A percentile compares a stretch with the other conserved stretches of the same genome.
Evolutionary conservation across 495 filamentous ascomycete genomes (phyloP).

Genomic region (Penicillium manginii): DNA sequence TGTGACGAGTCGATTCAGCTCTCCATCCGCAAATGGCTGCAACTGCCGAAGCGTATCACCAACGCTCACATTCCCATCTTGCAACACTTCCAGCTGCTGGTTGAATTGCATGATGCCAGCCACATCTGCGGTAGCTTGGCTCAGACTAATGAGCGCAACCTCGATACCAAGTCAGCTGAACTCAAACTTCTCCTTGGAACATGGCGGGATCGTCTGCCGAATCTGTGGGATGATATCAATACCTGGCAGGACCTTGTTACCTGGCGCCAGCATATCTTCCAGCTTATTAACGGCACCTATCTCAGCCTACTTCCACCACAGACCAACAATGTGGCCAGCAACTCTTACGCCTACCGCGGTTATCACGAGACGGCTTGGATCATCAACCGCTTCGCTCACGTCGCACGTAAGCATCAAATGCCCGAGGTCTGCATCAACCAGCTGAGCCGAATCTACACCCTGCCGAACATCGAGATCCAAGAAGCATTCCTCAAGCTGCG

Average conservation of each 20-base stretch:
- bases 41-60: conserved; percentile 88
- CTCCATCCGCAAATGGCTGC: conserved; percentile 97
- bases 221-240: conserved; percentile 99
- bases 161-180: conserved; percentile 93
- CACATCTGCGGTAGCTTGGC: conserved; percentile 89
- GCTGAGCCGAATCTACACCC: conserved; percentile 94
- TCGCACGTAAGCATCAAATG: conserved; percentile 94
- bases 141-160: conserved; percentile 78
- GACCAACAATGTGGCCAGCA: conserved; percentile 74
- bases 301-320: conserved; percentile 81
- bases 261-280: conserved; percentile 98
- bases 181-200: conserved; percentile 91
- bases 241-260: conserved; percentile 98
- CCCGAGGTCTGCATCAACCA: conserved; percentile 97
- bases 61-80: conserved; percentile 94
- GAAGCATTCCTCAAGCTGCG: conserved; percentile 97
- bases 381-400: conserved; percentile 98
- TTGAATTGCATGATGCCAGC: conserved; percentile 96
- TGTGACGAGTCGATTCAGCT: conserved; percentile 97
- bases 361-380: conserved; percentile 99
- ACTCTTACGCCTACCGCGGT: conserved; percentile 93
- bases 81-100: conserved; percentile 98
- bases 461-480: conserved; percentile 99
- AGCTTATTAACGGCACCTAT: conserved; percentile 93
- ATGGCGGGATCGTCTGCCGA: conserved; percentile 94